These are phyloP conservation scores for Tubosaeta sp. DNA, from an alignment of 768 basidiomycete genomes.

Conservation along the genomic window DNA sequence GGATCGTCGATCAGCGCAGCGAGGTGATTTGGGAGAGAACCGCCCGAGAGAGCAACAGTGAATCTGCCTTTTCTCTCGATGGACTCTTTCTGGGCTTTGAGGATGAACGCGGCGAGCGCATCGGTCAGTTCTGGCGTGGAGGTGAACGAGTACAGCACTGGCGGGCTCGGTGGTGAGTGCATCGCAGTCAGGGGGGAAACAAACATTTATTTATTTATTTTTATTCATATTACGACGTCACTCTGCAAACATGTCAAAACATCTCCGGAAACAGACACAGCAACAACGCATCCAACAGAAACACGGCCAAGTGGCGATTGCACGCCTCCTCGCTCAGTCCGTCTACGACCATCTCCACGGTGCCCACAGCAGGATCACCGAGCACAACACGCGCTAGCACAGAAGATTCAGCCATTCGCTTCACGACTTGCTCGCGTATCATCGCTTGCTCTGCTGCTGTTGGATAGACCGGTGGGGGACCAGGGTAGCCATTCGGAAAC, in stretches of 20 bases:
- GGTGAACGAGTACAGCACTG: constrained; percentile 71
- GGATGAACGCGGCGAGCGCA: constrained; percentile 75
- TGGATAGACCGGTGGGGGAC: constrained; percentile 67
- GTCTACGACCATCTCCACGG: constrained; percentile 54
- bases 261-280: constrained; percentile 59
- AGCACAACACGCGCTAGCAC: constrained; percentile 18
- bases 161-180: constrained; percentile 57
- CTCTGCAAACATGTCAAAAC: constrained; percentile 23
- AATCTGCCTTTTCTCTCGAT: constrained; percentile 87
- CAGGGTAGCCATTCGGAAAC: constrained; percentile 90
- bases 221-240: constrained; percentile 17
- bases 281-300: constrained; percentile 72
- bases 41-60: constrained; percentile 91
- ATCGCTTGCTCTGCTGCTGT: constrained; percentile 68
- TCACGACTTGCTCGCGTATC: constrained; percentile 42
- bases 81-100: constrained; percentile 86
- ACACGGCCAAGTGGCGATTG: constrained; percentile 73
- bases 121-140: constrained; percentile 49
- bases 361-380: constrained; percentile 38
- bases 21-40: constrained; percentile 83
- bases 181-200: constrained; percentile 20
- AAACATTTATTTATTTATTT: neutral
- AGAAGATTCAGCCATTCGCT: constrained; percentile 41
- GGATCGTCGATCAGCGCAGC: constrained; percentile 59
- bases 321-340: constrained; percentile 60